These are phyloP conservation scores for Penicillium arizonense DNA, from an alignment of 495 filamentous ascomycete species.

Conservation along the genomic window DNA sequence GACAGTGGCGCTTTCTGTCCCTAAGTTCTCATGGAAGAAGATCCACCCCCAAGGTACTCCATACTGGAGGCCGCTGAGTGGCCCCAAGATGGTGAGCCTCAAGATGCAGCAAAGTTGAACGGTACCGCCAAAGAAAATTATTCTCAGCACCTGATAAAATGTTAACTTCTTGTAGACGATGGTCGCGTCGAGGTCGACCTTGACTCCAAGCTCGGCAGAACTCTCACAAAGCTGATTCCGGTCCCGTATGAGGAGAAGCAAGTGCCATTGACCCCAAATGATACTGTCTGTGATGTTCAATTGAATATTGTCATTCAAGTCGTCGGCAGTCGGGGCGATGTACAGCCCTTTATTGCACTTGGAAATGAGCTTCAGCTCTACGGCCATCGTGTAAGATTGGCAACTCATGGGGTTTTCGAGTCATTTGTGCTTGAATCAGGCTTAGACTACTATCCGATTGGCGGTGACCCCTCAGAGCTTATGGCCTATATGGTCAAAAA, in stretches of 20 bases:
- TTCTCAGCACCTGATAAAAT: too few species aligned
- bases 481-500: constrained; percentile 64
- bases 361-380: constrained; percentile 46
- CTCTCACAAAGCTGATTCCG: constrained; percentile 14
- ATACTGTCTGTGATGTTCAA: constrained; percentile 17
- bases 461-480: constrained; percentile 59
- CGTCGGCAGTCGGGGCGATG: constrained; percentile 53
- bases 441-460: constrained; percentile 63
- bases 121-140: too few species aligned
- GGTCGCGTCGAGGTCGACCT: constrained; percentile 27
- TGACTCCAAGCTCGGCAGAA: constrained; percentile 19
- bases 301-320: constrained; percentile 54
- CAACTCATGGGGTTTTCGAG: constrained; percentile 61
- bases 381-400: constrained; percentile 58
- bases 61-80: constrained; percentile 7
- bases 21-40: constrained; percentile 1
- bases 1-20: too few species aligned
- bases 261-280: neutral
- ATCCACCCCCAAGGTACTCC: constrained; percentile 8
- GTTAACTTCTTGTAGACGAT: constrained; percentile 14
- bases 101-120: neutral
- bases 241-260: constrained; percentile 4
- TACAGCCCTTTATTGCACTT: constrained; percentile 54
- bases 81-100: neutral
- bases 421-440: constrained; percentile 53